Base-by-base conservation (phyloP, 2,329 filamentous ascomycete species). In the Cladosporium austrohemisphaericum region DNA sequence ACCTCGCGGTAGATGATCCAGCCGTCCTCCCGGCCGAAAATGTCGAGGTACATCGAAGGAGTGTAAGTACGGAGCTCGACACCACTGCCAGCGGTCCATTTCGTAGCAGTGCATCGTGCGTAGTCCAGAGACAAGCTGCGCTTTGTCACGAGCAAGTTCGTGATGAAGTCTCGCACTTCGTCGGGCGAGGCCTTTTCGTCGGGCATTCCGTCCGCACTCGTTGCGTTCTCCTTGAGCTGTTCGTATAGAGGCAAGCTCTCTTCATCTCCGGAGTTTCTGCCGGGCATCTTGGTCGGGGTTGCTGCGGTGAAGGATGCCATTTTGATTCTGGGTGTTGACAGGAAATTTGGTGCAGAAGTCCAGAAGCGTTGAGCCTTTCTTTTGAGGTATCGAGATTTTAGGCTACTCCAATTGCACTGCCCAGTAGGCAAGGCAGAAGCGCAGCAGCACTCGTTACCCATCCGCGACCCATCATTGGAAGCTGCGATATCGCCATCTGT, bases 1-100 rank as follows among this genome's bases (percentile, higher is more conserved):
- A 50, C 40, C 20, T 52, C 54, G 23, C 50, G 52, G 50, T 52
- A 56, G 2, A 56, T 35, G 18, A 52, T 41, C 54, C 54, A 56
- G 1, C 45, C 52, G 23, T 56, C 52, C 18, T 54, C 50, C 6
- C 31, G 4, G 10, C 52, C 54, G 31, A 57, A 53, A 10, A 57
- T 48, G 2, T 55, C 45, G 4, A 35, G 36, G 16, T 41, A 58
- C 26, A 58, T 36, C 6, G 20, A 20, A 1, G 50, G 45, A 2
- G 54, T 43, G 16, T 55, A 55, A 2, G 19, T 19, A 1, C 20
- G 38, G 6, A 57, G 22, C 23, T 57, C 54, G 14, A 16, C 8
- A 5, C 32, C 32, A 8, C 13, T 35, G 11, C 32, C 32, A 2
- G 18, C 8, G 5, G 32, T 35, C 32, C 32, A 35, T 18, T 18